Evolutionary conservation across 169 alveolate species (phyloP), one percentile per base, ranked within the genome.

Genomic region (Sarcocystis neurona): DNA sequence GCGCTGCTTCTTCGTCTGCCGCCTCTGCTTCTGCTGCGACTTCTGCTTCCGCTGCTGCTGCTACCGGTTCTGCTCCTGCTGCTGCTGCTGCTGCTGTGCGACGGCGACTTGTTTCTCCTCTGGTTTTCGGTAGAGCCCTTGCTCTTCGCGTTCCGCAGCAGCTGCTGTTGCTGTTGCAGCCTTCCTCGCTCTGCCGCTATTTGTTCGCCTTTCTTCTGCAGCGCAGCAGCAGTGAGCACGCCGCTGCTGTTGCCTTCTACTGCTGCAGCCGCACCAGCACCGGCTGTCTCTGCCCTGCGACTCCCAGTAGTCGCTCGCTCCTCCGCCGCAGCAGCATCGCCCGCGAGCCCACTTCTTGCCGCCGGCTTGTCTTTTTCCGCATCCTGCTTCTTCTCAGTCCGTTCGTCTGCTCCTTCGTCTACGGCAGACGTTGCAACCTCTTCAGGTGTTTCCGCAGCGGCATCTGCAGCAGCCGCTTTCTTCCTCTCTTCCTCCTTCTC

Each of bases 401-500:
- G 30, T 70, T 8, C 82, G 47, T 39, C 39, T 43, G 43, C 43
- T 56, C 27, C 39, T 72, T 23, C 58, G 53, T 32, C 56, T 8
- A 4, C 82, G n/a, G n/a, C n/a, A n/a, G n/a, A n/a, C n/a, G n/a
- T n/a, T n/a, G n/a, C n/a, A n/a, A n/a, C n/a, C n/a, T n/a, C n/a
- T n/a, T 6, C 58, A 0, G 47, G 10, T 2, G n/a, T 23, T 12
- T 39, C 27, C 5, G 0, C 82, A 2, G 82, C 82, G 34, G 39
- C 82, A 43, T 32, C 79, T 5, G 82, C 82, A 2, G 75, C 75
- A 15, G 82, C 82, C 56, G 34, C 82, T 23, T 72, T 72, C 82
- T 72, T 32, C 58, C 82, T n/a, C 27, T 72, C 82, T 37, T 72
- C 82, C n/a, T 72, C 82, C 46, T 72, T 72, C 82, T 72, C 82